Evolutionary conservation across 2,329 filamentous ascomycete genomes (phyloP), one percentile per base, ranked within the genome.

Genomic region (Nothophoma quercina): DNA sequence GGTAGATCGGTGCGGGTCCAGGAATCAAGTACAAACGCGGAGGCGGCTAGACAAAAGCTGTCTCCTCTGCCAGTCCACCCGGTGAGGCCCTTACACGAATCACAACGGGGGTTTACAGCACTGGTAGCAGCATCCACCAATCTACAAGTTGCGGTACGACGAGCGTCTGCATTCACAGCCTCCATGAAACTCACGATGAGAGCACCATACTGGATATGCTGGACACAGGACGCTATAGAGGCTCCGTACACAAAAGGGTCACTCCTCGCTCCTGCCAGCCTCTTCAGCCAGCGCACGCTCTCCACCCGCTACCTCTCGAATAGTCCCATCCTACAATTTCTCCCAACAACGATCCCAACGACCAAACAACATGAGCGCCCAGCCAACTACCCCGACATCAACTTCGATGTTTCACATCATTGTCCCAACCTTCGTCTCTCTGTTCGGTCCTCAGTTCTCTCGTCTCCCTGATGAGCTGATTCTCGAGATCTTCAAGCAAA

Each of bases 391-490:
- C 18, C 36, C 50, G 28, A 12, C 16, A 2, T 22, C 38, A 18
- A 30, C 22, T 13, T 36, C 42, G 23, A 38, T 56, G 49, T 38
- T 46, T 25, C 43, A 36, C 9, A 21, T 45, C 26, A 32, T 33
- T 28, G 51, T 55, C n/a, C 46, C 53, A 6, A 30, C 47, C 13
- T 28, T 23, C 18, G 35, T 58, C 16, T 19, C 40, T 5, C 23
- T 44, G 1, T 25, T 41, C 4, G 52, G 43, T 7, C 52, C 51
- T 16, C 50, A 39, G n/a, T 44, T 53, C 29, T 33, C 47, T 6
- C 30, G 48, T 1, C 40, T 65, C 15, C 61, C 61, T 6, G 47
- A 58, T n/a, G 58, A 62, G 29, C 28, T 65, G 10, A 18, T 60
- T 5, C 16, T 42, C n/a, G 32, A 53, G 22, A 61, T 65, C 52